Evolutionary conservation across 192 early-diverging fungal species (phyloP).

Genomic region (Linnemannia exigua): DNA sequence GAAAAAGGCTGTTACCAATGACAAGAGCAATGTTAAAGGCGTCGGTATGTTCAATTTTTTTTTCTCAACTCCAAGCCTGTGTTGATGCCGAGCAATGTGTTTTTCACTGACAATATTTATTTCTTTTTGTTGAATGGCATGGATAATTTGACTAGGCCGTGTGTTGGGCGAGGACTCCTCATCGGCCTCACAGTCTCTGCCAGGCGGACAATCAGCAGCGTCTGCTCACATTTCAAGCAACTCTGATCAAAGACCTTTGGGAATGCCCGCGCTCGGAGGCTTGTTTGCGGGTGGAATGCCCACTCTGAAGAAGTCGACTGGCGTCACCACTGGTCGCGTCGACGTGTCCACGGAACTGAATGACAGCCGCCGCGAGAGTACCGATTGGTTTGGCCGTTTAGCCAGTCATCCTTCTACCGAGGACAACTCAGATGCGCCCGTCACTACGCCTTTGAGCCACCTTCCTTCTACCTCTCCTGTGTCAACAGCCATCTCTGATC

Average conservation of each 20-base stretch:
- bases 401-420: conserved; percentile 52
- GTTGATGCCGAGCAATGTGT: background rate
- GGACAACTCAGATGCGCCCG: background rate
- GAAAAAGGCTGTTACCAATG: conserved; percentile 74
- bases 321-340: conserved; percentile 29
- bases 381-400: conserved; percentile 65
- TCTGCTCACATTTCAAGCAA: conserved; percentile 33
- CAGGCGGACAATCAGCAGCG: background rate
- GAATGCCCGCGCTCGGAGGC: conserved; percentile 64
- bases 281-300: conserved; percentile 81
- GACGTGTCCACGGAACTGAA: conserved; percentile 21
- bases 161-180: conserved; percentile 56
- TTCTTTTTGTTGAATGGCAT: background rate
- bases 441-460: background rate
- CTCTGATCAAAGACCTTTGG: conserved; percentile 32
- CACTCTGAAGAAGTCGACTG: conserved; percentile 66
- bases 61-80: background rate
- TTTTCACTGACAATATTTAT: background rate
- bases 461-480: background rate
- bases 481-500: background rate
- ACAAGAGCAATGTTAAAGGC: conserved; percentile 66
- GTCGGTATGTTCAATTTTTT: conserved; percentile 36
- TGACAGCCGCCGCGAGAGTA: conserved; percentile 58
- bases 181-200: conserved; percentile 8
- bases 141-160: conserved; percentile 26